phyloP scores from a whole-genome alignment of 441 rosid genomes.

The Populus hybrid region DNA sequence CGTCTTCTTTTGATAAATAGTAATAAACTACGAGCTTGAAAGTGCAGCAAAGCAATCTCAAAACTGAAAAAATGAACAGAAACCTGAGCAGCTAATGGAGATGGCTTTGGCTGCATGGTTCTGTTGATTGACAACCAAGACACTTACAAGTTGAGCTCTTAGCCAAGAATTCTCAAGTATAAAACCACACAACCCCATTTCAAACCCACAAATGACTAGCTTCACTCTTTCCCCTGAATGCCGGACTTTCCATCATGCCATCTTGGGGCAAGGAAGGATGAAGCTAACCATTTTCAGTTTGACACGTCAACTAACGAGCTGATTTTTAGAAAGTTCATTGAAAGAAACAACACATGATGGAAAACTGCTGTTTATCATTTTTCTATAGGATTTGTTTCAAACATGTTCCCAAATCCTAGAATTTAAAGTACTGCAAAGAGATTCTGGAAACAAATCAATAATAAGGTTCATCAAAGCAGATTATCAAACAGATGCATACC shows the following conservation, averaged over 20 bases:
- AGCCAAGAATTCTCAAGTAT: background rate
- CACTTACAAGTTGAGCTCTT: background rate
- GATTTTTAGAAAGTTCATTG: background rate
- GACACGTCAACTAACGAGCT: background rate
- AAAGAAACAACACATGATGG: background rate
- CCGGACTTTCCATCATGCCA: background rate
- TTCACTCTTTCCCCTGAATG: background rate
- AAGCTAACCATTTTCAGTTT: background rate
- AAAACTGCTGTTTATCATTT: background rate
- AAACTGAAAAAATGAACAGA: background rate
- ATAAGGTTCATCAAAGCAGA: background rate
- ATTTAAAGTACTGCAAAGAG: background rate
- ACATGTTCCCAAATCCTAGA: background rate
- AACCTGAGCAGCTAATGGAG: background rate
- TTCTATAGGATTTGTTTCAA: background rate
- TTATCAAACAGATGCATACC: constrained; percentile 37
- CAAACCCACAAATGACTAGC: background rate
- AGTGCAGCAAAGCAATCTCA: background rate
- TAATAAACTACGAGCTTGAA: background rate
- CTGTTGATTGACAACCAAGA: background rate
- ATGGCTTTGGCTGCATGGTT: background rate
- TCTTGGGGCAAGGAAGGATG: background rate
- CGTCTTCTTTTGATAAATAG: background rate
- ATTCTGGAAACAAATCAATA: background rate
- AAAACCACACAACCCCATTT: background rate